Evolutionary conservation across 2,329 filamentous ascomycete species (phyloP).

Genomic region (Sporothrix pseudoabietina): DNA sequence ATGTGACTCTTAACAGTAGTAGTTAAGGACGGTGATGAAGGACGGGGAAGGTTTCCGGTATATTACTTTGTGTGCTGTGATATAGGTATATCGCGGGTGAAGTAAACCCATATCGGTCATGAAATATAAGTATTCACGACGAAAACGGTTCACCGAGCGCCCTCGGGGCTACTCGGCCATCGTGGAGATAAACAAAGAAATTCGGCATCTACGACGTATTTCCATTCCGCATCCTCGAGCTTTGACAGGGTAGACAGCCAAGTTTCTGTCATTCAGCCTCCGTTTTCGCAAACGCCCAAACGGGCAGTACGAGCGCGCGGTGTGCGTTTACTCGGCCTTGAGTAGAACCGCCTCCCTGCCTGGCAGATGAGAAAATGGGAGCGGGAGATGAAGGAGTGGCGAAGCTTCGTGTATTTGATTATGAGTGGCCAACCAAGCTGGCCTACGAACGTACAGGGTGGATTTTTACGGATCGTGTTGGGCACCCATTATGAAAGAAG

Average conservation of each 20-base stretch:
- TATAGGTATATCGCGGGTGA: background rate
- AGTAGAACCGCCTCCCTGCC: background rate
- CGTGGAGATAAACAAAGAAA: background rate
- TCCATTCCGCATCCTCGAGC: background rate
- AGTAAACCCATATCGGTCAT: background rate
- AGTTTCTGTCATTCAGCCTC: too few relatives aligned
- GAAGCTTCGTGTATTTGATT: background rate
- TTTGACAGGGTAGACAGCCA: background rate
- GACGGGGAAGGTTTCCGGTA: constrained; percentile 6
- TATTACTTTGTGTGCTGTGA: background rate
- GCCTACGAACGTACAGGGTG: background rate
- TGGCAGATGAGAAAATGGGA: background rate
- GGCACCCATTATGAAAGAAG: background rate
- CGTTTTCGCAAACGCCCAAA: too few relatives aligned
- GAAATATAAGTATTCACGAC: too few relatives aligned
- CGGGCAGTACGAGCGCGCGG: background rate
- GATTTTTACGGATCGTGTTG: background rate
- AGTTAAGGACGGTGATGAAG: background rate
- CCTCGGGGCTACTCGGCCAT: background rate
- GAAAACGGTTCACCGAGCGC: background rate
- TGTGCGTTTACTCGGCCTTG: background rate
- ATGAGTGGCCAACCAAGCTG: background rate
- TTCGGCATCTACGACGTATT: background rate
- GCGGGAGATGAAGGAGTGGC: constrained; percentile 5
- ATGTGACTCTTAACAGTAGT: constrained; percentile 21